These are phyloP conservation scores for Solanum virginianum DNA, from an alignment of 257 asterid species.

Conservation along the genomic window DNA sequence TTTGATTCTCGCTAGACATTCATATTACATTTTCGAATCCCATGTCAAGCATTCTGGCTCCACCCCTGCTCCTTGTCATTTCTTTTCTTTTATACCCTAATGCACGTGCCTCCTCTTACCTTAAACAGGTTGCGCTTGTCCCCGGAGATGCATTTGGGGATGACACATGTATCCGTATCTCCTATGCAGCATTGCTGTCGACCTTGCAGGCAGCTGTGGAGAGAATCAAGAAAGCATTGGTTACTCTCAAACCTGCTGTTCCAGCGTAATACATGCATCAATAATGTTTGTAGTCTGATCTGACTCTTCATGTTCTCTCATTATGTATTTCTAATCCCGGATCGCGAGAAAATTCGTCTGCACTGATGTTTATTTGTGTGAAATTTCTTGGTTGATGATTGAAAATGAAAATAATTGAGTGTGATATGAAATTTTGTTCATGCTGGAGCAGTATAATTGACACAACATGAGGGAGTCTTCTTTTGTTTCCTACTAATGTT, in stretches of 20 bases:
- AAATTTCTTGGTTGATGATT: background rate
- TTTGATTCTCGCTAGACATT: background rate
- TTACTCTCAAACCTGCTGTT: conserved; percentile 33
- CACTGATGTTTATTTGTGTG: background rate
- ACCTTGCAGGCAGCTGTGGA: conserved; percentile 60
- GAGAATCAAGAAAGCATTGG: conserved; percentile 52
- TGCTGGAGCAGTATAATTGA: background rate
- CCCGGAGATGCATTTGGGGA: conserved; percentile 96
- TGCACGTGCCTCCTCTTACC: background rate
- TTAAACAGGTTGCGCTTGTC: conserved; percentile 70
- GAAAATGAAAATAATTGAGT: background rate
- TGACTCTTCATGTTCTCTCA: background rate
- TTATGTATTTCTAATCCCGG: too few relatives aligned
- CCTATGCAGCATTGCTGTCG: conserved; percentile 66
- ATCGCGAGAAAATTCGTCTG: too few relatives aligned
- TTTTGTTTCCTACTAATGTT: too few relatives aligned
- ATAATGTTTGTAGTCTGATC: background rate
- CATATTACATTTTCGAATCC: background rate
- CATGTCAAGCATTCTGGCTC: background rate
- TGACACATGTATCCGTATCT: conserved; percentile 82
- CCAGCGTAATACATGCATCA: conserved; percentile 17
- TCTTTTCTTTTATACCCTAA: background rate
- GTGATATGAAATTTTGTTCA: background rate
- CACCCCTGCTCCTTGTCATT: background rate
- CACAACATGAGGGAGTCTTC: too few relatives aligned